Evolutionary conservation across 371 early-diverging fungal genomes (phyloP), one percentile per base, ranked within the genome.

Genomic region (Apophysomyces elegans): DNA sequence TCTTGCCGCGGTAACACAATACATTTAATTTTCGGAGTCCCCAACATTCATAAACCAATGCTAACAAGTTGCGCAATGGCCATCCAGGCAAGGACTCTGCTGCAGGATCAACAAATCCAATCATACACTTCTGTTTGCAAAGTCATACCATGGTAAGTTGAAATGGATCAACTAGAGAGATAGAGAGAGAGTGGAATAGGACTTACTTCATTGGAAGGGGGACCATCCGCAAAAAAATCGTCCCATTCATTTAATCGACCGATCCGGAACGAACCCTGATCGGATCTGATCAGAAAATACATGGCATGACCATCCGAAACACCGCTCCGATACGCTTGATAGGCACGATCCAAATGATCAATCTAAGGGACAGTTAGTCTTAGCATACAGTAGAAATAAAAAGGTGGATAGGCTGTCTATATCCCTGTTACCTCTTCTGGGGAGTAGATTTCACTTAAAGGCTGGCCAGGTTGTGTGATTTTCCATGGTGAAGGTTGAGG

Each of bases 91-190:
- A 70, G 5, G 70, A 67, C 12, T 81, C 70, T 9, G 88, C 77
- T 8, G 93, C 90, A 35, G 97, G 96, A 71, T 97, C 98, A 2
- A 88, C 82, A 69, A 96, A 95, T 0, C 90, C 95, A 37, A 97
- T 71, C 56, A 81, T 77, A 35, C 71, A 62, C 81, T 83, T 50
- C 6, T 2, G 12, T 21, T 44, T 16, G 2, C 32, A 26, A 26
- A 26, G 32, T 26, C 32, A 26, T 26, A 26, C 32, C 32, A 26
- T 26, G 32, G 32, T 26, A 1, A 26, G 32, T 26, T 26, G 32
- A 26, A 26, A 26, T 26, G 32, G 3, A 26, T 26, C 32, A 26
- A 1, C 32, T 26, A 26, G 32, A 26, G 32, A 26, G 32, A 3
- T 1, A 26, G 32, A 26, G 2, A n/a, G n/a, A 26, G 26, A 26